Conservation (phyloP, 805 yeast genomes). For the Kodamaea neixiangensis region DNA sequence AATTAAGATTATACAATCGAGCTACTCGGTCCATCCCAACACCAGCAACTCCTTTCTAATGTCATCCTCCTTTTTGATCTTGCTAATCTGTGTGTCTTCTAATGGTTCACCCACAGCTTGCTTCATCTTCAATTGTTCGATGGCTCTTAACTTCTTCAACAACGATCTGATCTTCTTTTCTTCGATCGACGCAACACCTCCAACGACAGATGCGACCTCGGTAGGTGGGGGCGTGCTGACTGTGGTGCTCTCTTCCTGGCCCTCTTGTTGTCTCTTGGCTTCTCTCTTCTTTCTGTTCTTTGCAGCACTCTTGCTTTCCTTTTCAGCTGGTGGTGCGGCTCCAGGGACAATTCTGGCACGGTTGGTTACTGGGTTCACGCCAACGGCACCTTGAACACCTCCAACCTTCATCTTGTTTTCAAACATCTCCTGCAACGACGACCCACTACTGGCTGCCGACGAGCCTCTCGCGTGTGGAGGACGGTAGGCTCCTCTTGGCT, state of each 20-base stretch:
- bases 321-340: conserved; percentile 46
- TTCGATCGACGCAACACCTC: conserved; percentile 71
- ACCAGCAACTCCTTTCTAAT: conserved; percentile 72
- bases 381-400: conserved; percentile 1
- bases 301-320: conserved; percentile 57
- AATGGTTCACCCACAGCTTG: conserved; percentile 80
- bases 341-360: conserved; percentile 56
- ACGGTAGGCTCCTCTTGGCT: conserved; percentile 87
- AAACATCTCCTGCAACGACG: conserved; percentile 61
- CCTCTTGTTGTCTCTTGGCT: conserved; percentile 41
- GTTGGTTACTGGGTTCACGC: conserved; percentile 26
- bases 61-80: conserved; percentile 82
- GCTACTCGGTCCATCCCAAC: conserved; percentile 63
- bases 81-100: conserved; percentile 90
- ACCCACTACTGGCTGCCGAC: conserved; percentile 36
- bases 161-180: conserved; percentile 91
- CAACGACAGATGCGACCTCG: conserved; percentile 47
- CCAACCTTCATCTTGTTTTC: conserved; percentile 21
- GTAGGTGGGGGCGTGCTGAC: conserved; percentile 15
- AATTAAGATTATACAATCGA: not conserved
- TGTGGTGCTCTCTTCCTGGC: conserved; percentile 5
- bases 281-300: conserved; percentile 79
- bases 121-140: conserved; percentile 83
- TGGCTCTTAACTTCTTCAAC: conserved; percentile 93
- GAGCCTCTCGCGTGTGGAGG: conserved; percentile 89